phyloP scores from a whole-genome alignment of 2,329 filamentous ascomycete species.

The Tolypocladium cylindrosporum region DNA sequence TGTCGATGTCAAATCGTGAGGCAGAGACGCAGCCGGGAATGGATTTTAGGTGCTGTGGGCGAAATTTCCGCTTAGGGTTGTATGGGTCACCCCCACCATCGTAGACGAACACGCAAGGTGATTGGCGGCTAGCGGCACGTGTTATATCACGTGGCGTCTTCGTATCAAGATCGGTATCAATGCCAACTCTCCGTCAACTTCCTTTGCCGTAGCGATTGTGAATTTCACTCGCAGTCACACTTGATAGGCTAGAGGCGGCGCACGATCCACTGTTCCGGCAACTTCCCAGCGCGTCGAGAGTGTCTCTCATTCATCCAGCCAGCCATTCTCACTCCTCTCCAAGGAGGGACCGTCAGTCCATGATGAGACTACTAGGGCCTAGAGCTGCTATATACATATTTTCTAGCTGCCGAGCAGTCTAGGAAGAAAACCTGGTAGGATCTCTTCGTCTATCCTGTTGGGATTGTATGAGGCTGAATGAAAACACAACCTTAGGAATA shows the following conservation, averaged over 20 bases:
- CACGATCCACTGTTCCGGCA: neutral
- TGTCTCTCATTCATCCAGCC: neutral
- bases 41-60: conserved; percentile 10
- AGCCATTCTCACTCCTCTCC: neutral
- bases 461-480: neutral
- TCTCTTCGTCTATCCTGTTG: too few species aligned
- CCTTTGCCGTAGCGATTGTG: neutral
- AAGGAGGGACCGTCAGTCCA: neutral
- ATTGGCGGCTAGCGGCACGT: conserved; percentile 8
- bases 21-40: neutral
- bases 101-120: neutral
- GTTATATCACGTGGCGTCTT: neutral
- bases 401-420: neutral
- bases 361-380: neutral
- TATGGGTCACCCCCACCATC: neutral
- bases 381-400: neutral
- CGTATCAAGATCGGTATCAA: too few species aligned
- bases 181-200: neutral
- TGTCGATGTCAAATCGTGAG: conserved; percentile 4
- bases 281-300: too few species aligned
- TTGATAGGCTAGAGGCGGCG: neutral
- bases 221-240: neutral
- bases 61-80: conserved; percentile 16
- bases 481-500: neutral
- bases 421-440: neutral